Evolutionary conservation across 768 basidiomycete species (phyloP).

Genomic region (Leccinum rimulosum): DNA sequence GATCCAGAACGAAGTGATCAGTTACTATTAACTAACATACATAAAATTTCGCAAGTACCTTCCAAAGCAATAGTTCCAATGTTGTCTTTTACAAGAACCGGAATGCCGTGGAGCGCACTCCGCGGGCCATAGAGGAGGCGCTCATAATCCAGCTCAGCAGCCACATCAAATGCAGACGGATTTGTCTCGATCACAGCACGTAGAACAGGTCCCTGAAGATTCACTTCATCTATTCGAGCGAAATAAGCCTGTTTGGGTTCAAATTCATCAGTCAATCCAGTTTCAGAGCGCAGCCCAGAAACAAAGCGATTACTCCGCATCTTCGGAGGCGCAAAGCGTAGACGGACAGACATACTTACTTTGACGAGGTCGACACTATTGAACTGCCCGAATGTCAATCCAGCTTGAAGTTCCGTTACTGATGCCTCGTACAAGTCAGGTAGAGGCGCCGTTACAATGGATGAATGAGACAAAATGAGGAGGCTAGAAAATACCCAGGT

Average conservation of each 20-base stretch:
- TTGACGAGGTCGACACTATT: slow-evolving; percentile 41
- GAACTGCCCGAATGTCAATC: slow-evolving; percentile 35
- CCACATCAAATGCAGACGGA: slow-evolving; percentile 36
- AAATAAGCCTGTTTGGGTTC: slow-evolving; percentile 36
- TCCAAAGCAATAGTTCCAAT: slow-evolving; percentile 31
- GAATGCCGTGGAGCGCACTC: slow-evolving; percentile 38
- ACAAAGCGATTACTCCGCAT: background rate
- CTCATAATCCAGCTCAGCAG: slow-evolving; percentile 34
- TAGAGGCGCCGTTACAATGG: slow-evolving; percentile 16
- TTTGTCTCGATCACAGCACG: slow-evolving; percentile 43
- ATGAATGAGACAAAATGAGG: background rate
- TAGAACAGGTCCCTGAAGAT: slow-evolving; percentile 35
- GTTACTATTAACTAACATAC: too few species aligned
- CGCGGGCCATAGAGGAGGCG: slow-evolving; percentile 27
- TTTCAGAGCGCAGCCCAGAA: background rate
- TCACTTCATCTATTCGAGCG: slow-evolving; percentile 43
- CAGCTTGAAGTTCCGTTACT: slow-evolving; percentile 37
- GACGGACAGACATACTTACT: slow-evolving; percentile 27
- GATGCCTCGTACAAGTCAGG: slow-evolving; percentile 44
- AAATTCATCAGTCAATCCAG: background rate
- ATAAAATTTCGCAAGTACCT: slow-evolving; percentile 10
- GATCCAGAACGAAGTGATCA: background rate
- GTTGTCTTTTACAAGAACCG: slow-evolving; percentile 37
- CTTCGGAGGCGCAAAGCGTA: background rate
- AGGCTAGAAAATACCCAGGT: slow-evolving; percentile 6